Evolutionary conservation across 2,329 filamentous ascomycete species (phyloP), one percentile per base, ranked within the genome.

Genomic region (Arthrobotrys sphaeroides): DNA sequence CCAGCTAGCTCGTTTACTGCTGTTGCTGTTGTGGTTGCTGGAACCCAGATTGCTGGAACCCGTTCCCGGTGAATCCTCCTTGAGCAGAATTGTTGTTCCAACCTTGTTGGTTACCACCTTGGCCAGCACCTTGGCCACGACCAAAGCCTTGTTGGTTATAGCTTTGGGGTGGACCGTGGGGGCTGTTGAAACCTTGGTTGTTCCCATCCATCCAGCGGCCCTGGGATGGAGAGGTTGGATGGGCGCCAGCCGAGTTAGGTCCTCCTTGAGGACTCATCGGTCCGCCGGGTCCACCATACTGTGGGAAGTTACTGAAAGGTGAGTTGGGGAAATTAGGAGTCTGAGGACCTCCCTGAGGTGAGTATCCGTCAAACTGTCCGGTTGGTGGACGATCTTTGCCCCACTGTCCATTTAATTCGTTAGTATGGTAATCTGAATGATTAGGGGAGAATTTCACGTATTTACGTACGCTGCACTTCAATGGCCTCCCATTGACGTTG

Each of bases 311-410:
- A 36, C 87, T 86, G 72, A 89, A 90, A 47, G 92, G 91, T 47
- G 92, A 92, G 80, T 90, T 91, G 78, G 91, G 90, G 62, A 85
- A 90, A 83, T 89, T 90, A 79, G 87, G 90, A 80, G 89, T 92
- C 82, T 94, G 91, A 64, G 94, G 89, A 81, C 89, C 90, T 22
- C 85, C 84, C 82, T 88, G 88, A 80, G 87, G 90, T 79, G 91
- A 90, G 82, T 91, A 94, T 79, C 92, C 92, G 80, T 97, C 96
- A 79, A 90, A 91, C 81, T 91, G 87, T 79, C 90, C 88, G 80
- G 89, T 93, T 26, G 95, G 93, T 62, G 94, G 93, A 85, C 97
- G 96, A 84, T 99, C 95, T 85, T 99, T 99, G 82, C 95, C 95
- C 95, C 95, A 99, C 94, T 98, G 26, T 69, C n/a, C 31, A 36